These are phyloP conservation scores for Schizophyllum amplum DNA, from an alignment of 1,284 basidiomycete species.

Conservation along the genomic window DNA sequence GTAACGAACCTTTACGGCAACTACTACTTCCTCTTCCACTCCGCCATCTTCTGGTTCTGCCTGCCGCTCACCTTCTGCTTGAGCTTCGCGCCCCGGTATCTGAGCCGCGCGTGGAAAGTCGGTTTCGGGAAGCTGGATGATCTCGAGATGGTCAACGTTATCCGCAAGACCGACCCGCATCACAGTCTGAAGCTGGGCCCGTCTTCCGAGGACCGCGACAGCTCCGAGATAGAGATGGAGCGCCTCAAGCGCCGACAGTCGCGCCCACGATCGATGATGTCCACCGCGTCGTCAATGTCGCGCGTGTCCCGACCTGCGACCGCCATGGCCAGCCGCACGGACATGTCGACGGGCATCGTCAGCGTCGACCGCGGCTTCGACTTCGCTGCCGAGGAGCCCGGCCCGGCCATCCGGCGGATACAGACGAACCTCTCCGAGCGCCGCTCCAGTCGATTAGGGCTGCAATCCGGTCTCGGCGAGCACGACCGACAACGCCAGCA, in stretches of 20 bases:
- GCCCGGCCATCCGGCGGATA: slow-evolving; percentile 74
- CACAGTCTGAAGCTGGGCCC: slow-evolving; percentile 33
- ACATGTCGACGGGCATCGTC: slow-evolving; percentile 77
- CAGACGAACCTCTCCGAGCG: slow-evolving; percentile 67
- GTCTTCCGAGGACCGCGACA: slow-evolving; percentile 34
- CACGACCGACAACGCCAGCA: slow-evolving; percentile 7
- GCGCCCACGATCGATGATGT: slow-evolving; percentile 15
- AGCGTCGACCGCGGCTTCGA: slow-evolving; percentile 74
- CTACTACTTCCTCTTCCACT: slow-evolving; percentile 77
- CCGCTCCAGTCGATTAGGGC: slow-evolving; percentile 18
- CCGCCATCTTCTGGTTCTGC: slow-evolving; percentile 86
- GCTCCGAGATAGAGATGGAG: slow-evolving; percentile 15
- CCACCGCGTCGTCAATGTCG: slow-evolving; percentile 13
- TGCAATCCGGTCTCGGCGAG: slow-evolving; percentile 29
- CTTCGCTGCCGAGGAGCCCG: slow-evolving; percentile 79
- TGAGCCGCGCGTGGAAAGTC: slow-evolving; percentile 70
- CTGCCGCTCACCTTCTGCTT: slow-evolving; percentile 68
- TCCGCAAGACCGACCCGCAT: slow-evolving; percentile 55
- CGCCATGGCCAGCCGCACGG: slow-evolving; percentile 54
- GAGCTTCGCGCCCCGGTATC: slow-evolving; percentile 72
- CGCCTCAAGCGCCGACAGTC: slow-evolving; percentile 18
- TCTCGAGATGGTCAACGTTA: slow-evolving; percentile 72
- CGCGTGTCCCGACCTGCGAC: slow-evolving; percentile 17
- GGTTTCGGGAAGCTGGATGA: slow-evolving; percentile 70
- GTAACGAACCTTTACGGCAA: slow-evolving; percentile 64